Evolutionary conservation across 441 rosid species (phyloP).

Genomic region (Sinapis alba): DNA sequence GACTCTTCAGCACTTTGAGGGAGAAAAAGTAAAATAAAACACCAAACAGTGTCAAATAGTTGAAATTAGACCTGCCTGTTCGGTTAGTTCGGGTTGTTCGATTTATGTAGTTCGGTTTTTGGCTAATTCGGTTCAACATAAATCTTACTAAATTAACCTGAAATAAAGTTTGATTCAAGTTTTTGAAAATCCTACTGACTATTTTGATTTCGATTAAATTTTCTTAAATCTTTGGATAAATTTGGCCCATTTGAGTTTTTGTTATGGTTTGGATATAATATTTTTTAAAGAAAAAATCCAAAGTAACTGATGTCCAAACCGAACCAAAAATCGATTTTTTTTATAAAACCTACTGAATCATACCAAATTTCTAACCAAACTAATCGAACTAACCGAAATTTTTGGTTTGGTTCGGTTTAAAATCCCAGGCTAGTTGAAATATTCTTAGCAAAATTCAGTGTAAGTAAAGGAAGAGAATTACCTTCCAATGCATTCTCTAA

Average conservation of each 20-base stretch:
- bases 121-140: neutral
- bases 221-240: too few relatives aligned
- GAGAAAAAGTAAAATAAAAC: neutral
- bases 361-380: neutral
- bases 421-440: neutral
- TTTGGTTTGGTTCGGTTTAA: neutral
- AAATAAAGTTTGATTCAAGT: too few relatives aligned
- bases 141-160: too few relatives aligned
- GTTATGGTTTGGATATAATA: too few relatives aligned
- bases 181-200: neutral
- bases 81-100: neutral
- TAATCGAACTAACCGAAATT: neutral
- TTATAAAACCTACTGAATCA: neutral
- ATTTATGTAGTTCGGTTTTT: too few relatives aligned
- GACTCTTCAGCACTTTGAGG: neutral
- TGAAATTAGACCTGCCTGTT: neutral
- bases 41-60: neutral
- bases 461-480: constrained; percentile 39
- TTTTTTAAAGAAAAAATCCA: too few relatives aligned
- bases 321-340: neutral
- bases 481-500: constrained; percentile 80
- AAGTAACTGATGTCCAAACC: neutral
- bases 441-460: constrained; percentile 8
- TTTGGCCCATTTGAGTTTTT: too few relatives aligned
- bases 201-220: too few relatives aligned